phyloP scores from a whole-genome alignment of 441 rosid genomes.

The Croton laevigatus region DNA sequence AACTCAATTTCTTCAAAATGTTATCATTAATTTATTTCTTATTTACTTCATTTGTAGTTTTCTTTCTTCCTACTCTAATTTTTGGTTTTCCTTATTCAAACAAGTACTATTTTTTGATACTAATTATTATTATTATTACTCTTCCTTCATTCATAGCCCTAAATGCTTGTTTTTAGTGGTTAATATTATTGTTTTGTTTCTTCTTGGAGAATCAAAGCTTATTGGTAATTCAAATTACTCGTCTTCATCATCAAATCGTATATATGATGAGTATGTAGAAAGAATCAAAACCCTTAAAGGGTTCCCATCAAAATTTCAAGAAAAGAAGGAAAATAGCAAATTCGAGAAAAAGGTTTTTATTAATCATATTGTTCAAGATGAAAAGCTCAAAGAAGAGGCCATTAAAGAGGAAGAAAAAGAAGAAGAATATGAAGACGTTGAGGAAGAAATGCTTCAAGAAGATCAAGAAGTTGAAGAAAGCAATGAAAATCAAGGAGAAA shows the following conservation, averaged over 20 bases:
- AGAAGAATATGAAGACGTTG: not conserved
- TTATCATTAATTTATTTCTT: slow-evolving; percentile 24
- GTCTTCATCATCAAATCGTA: slow-evolving; percentile 17
- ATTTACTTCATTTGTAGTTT: slow-evolving; percentile 29
- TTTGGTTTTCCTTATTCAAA: slow-evolving; percentile 29
- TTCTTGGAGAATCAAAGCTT: slow-evolving; percentile 47
- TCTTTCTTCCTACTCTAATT: slow-evolving; percentile 21
- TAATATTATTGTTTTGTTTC: slow-evolving; percentile 50
- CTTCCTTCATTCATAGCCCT: slow-evolving; percentile 32
- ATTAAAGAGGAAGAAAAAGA: slow-evolving; percentile 4
- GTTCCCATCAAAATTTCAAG: slow-evolving; percentile 17
- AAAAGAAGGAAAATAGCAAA: slow-evolving; percentile 14
- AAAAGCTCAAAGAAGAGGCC: not conserved
- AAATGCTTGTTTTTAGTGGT: slow-evolving; percentile 48
- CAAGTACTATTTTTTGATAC: slow-evolving; percentile 15
- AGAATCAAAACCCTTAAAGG: slow-evolving; percentile 26
- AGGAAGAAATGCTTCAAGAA: slow-evolving; percentile 11
- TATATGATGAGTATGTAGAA: slow-evolving; percentile 48
- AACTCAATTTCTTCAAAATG: slow-evolving; percentile 21
- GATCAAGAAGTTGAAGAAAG: slow-evolving; percentile 1
- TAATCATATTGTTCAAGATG: not conserved
- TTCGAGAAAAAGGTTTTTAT: not conserved
- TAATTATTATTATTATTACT: not conserved
- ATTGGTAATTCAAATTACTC: slow-evolving; percentile 4
- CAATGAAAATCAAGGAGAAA: slow-evolving; percentile 6